Base-by-base conservation (phyloP, 164 flowering plant species). In the Brasenia schreberi region DNA sequence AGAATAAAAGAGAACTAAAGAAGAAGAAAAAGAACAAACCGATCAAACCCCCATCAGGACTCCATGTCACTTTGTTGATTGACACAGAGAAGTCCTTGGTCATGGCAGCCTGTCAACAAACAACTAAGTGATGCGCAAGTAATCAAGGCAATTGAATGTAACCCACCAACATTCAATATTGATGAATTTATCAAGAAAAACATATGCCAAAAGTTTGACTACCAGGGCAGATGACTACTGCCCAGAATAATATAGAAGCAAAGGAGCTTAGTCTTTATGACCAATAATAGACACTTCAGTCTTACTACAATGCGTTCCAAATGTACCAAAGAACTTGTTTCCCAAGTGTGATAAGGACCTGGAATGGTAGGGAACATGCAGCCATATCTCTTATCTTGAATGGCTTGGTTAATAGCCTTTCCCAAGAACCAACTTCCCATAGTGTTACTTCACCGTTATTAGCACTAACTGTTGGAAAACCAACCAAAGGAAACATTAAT, bases 21-120 rank as follows among this genome's bases (percentile, higher is more conserved):
- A 27, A 11, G 17, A 7, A 52, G 11, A 16, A 44, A 39, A 4
- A 18, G 16, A 18, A 81, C 85, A 43, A 73, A 91, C 97, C 97
- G 56, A 87, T 68, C 74, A 79, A 77, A 71, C 66, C 82, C 70
- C 96, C 97, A 82, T 92, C 97, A 14, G 90, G 86, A 69, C 92
- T 89, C 97, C 97, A 92, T 60, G 84, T 67, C 63, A 89, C 92
- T 58, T 89, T 82, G 66, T 62, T 91, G 65, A 89, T 83, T 70
- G 96, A 85, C 65, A 87, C 74, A 61, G 83, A 71, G 63, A 79
- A 61, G 61, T 90, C 92, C 73, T 87, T 86, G 66, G 49, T 79
- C 75, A 73, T 59, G 19, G 86, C 71, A 67, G 87, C 86, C 97
- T 90, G 85, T 42, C 14, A 61, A 71, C 56, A 49, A 33, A 33